phyloP scores from a whole-genome alignment of 257 asterid genomes.

The Penstemon newberryi region DNA sequence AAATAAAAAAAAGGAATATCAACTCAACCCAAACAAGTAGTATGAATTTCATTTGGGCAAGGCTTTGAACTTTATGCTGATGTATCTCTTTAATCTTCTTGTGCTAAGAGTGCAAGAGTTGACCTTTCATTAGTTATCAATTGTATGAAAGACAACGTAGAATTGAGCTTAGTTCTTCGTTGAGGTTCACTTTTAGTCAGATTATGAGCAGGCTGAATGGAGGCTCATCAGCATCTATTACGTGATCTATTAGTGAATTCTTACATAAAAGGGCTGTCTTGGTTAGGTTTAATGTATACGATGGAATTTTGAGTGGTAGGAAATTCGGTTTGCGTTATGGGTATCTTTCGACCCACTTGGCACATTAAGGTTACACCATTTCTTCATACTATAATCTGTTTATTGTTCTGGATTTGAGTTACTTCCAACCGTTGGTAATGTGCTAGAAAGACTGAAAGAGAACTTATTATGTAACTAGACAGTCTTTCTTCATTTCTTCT shows the following conservation, averaged over 20 bases:
- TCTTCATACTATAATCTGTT: background rate
- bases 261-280: background rate
- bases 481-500: background rate
- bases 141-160: background rate
- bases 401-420: background rate
- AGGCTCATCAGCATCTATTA: background rate
- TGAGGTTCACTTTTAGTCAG: background rate
- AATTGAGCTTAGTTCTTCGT: background rate
- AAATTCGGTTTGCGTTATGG: too few relatives aligned
- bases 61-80: slow-evolving; percentile 1
- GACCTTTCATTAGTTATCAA: background rate
- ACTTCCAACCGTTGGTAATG: background rate
- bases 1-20: background rate
- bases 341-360: background rate
- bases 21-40: background rate
- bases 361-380: background rate
- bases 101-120: slow-evolving; percentile 1
- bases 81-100: slow-evolving; percentile 5
- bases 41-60: background rate
- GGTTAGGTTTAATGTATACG: background rate
- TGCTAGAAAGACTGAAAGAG: background rate
- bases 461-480: background rate
- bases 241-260: slow-evolving; percentile 4
- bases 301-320: too few relatives aligned
- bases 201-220: slow-evolving; percentile 5